Base-by-base conservation (phyloP, 2,329 filamentous ascomycete species). In the Paecilomyces formosus region DNA sequence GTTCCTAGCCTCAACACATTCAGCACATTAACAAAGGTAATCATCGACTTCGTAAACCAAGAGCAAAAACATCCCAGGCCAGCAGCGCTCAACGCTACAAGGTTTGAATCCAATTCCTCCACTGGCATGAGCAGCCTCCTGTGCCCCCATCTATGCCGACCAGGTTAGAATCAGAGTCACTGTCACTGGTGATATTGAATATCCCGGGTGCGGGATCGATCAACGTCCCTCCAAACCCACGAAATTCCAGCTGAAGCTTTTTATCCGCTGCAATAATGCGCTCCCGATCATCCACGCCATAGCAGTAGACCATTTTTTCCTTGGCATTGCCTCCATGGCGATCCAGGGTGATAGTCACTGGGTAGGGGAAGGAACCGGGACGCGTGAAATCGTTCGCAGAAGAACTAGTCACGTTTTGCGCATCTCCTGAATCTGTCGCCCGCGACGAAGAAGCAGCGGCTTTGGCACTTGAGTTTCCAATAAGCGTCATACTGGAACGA, bases 251-350 rank as follows among this genome's bases (percentile, higher is more conserved):
- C 60, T 82, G 72, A 59, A 85, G 72, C 59, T 73, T 76, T 62
- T 75, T 78, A 13, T 70, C 68, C 26, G 75, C 73, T 3, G 74
- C 66, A 51, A 79, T 70, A 59, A 84, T 77, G 50, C 75, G 74
- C 5, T 77, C 75, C 13, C 77, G 69, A 22, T 72, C 71, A 62
- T 84, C 78, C 60, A 87, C 69, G 1, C 75, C 76, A 65, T 86
- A 86, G 73, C 84, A 87, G 65, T 85, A 87, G 0, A 85, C 74
- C 60, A 82, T 79, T 69, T 86, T 87, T 61, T 79, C 71, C 26
- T 72, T 72, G 0, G 77, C 70, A 9, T 77, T 70, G 1, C 85
- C 84, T 11, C 84, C 84, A 63, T 87, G 83, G 1, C 85, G 77
- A 65, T 87, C 85, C 2, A 86, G 59, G 0, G 81, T 82, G 49